Evolutionary conservation across 768 basidiomycete genomes (phyloP).

Genomic region (Chalciporus pseudorubinellus): DNA sequence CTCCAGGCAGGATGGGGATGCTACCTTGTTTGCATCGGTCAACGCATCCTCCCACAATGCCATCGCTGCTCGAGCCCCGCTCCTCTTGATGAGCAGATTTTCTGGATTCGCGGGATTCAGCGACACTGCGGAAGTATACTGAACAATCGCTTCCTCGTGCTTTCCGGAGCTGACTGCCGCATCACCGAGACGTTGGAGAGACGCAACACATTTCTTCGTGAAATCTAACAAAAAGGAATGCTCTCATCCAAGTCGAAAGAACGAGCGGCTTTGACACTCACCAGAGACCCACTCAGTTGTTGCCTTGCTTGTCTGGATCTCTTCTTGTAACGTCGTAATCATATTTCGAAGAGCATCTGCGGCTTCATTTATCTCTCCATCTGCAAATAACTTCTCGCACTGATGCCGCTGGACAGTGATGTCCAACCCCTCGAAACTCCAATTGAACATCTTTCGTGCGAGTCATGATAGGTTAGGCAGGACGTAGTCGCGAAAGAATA

Average conservation of each 20-base stretch:
- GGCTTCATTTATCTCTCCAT: conserved; percentile 10
- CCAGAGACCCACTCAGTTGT: conserved; percentile 6
- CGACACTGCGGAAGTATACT: conserved; percentile 1
- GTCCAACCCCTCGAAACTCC: conserved; percentile 10
- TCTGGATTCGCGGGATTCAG: background rate
- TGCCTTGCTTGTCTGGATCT: background rate
- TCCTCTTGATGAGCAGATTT: conserved; percentile 1
- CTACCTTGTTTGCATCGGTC: conserved; percentile 8
- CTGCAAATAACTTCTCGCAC: too few species aligned
- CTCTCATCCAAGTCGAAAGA: too few species aligned
- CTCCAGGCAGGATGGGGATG: background rate
- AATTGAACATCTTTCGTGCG: conserved; percentile 13
- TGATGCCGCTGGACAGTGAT: conserved; percentile 3
- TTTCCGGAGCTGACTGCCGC: background rate
- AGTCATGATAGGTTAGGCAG: background rate
- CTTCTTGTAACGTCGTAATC: conserved; percentile 2
- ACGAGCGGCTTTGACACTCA: too few species aligned
- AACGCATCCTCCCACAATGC: conserved; percentile 7
- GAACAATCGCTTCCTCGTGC: background rate
- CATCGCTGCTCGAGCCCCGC: conserved; percentile 4
- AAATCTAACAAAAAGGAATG: background rate
- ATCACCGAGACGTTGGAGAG: conserved; percentile 1
- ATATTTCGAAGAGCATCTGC: conserved; percentile 11
- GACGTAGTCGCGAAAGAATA: background rate
- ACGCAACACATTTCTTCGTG: background rate